phyloP scores from a whole-genome alignment of 1,284 basidiomycete species.

The Puccinia coronata region DNA sequence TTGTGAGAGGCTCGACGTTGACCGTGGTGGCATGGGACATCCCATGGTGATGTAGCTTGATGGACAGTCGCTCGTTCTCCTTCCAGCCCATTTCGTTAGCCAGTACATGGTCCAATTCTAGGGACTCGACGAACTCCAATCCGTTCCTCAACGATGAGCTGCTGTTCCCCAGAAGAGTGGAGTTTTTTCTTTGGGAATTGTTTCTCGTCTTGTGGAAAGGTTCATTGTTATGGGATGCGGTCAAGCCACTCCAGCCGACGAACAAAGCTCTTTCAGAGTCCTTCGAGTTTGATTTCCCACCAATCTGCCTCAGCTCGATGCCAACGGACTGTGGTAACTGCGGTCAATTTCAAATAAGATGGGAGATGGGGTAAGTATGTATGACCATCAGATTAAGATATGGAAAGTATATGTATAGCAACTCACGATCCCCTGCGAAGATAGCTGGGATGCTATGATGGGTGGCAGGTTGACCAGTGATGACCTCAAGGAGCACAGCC shows the following conservation, averaged over 20 bases:
- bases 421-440: slow-evolving; percentile 42
- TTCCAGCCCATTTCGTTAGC: slow-evolving; percentile 45
- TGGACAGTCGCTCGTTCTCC: slow-evolving; percentile 34
- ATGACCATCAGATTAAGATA: background rate
- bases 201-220: slow-evolving; percentile 6
- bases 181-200: background rate
- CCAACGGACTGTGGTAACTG: slow-evolving; percentile 41
- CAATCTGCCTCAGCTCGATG: slow-evolving; percentile 27
- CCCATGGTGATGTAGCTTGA: slow-evolving; percentile 36
- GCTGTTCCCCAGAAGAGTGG: slow-evolving; percentile 2
- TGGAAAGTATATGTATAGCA: background rate
- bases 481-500: slow-evolving; percentile 11
- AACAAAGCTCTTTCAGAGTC: slow-evolving; percentile 3
- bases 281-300: slow-evolving; percentile 10
- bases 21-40: slow-evolving; percentile 37
- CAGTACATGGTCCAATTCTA: slow-evolving; percentile 32
- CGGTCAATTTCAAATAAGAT: background rate
- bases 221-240: slow-evolving; percentile 13
- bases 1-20: slow-evolving; percentile 43
- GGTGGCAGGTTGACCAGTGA: slow-evolving; percentile 41
- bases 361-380: background rate
- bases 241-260: slow-evolving; percentile 46
- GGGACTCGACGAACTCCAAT: slow-evolving; percentile 32
- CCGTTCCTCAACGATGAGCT: background rate
- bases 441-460: slow-evolving; percentile 36